Percentiles rank a stretch among this genome's conserved stretches.
Conservation (phyloP, 164 flowering plant genomes). For the Hamamelis virginiana region DNA sequence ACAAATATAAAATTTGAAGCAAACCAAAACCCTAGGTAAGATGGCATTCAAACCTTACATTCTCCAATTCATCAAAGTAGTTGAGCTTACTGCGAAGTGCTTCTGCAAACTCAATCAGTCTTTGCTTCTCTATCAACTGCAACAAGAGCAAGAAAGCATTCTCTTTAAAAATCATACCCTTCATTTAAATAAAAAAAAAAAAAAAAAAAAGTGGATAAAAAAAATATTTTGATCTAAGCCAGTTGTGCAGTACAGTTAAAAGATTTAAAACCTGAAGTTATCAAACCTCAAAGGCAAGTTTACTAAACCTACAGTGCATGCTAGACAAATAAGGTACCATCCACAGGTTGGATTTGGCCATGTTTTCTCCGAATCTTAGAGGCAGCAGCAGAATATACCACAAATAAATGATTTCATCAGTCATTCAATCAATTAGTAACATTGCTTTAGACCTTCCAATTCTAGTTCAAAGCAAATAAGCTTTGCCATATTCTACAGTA, state of each 20-base stretch:
- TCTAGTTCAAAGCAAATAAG: too few species aligned
- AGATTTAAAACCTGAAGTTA: not conserved
- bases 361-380: too few species aligned
- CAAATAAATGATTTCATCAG: too few species aligned
- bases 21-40: slow-evolving; percentile 19
- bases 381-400: too few species aligned
- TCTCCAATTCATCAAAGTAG: slow-evolving; percentile 98
- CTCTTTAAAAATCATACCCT: too few species aligned
- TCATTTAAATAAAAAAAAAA: not conserved
- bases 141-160: slow-evolving; percentile 19
- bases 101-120: slow-evolving; percentile 86
- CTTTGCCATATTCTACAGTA: too few species aligned
- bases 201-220: too few species aligned
- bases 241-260: not conserved
- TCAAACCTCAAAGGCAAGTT: not conserved
- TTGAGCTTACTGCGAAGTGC: slow-evolving; percentile 91
- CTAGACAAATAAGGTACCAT: too few species aligned
- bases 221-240: not conserved
- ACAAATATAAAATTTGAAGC: not conserved
- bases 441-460: too few species aligned
- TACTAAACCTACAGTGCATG: too few species aligned
- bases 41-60: slow-evolving; percentile 75
- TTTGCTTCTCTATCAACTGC: slow-evolving; percentile 89
- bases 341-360: too few species aligned
- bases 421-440: too few species aligned